Evolutionary conservation across 805 yeast genomes (phyloP).

Genomic region (Candida railenensis): DNA sequence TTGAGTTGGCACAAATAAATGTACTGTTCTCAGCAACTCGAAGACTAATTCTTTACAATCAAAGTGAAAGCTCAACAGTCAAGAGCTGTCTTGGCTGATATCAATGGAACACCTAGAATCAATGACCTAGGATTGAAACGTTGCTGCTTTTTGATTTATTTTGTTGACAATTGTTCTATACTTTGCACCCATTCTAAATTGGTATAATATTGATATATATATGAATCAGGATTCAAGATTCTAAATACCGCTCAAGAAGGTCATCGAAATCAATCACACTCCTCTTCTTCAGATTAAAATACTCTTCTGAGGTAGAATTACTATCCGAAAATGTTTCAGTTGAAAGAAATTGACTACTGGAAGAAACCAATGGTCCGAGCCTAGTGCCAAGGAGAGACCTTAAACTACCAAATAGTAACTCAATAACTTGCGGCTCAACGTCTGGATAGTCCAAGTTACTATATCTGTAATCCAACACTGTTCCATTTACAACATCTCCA

Average conservation of each 20-base stretch:
- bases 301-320: not conserved
- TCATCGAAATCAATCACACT: not conserved
- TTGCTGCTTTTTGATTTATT: no score
- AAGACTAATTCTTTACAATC: no score
- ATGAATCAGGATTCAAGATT: no score
- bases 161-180: no score
- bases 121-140: no score
- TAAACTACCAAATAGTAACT: conserved; percentile 13
- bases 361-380: conserved; percentile 15
- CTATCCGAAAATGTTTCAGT: not conserved
- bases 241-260: not conserved
- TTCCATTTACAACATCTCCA: conserved; percentile 30
- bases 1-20: no score
- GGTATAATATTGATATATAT: no score
- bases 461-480: conserved; percentile 53
- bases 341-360: not conserved
- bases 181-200: no score
- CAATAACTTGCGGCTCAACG: conserved; percentile 44
- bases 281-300: not conserved
- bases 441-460: conserved; percentile 44
- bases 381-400: conserved; percentile 14
- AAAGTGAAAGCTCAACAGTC: no score
- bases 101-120: no score
- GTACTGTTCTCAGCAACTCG: no score
- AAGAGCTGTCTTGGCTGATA: no score